Conservation (phyloP, 129 eudicot genomes). For the Chrysanthemum seticuspe region DNA sequence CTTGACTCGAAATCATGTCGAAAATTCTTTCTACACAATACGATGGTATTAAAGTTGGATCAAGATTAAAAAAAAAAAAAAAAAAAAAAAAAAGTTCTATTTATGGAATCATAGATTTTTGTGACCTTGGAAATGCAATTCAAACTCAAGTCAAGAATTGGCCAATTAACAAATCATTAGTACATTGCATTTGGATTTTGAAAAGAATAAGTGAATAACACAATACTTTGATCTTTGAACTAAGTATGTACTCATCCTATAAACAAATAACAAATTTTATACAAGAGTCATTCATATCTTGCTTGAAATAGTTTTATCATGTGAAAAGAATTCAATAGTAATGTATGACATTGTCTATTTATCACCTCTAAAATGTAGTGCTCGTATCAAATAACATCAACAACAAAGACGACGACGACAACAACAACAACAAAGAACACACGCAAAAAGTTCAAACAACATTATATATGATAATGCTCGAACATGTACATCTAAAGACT, state of each 20-base stretch:
- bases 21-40: too few species aligned
- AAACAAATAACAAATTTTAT: neutral
- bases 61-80: neutral
- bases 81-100: neutral
- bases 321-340: neutral
- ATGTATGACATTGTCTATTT: too few species aligned
- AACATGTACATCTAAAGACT: conserved; percentile 24
- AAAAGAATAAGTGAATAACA: conserved; percentile 24
- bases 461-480: neutral
- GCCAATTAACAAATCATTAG: conserved; percentile 20
- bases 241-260: neutral
- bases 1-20: too few species aligned
- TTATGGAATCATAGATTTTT: conserved; percentile 21
- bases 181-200: conserved; percentile 26
- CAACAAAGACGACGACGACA: too few species aligned
- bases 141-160: conserved; percentile 12
- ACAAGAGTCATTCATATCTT: neutral
- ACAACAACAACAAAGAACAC: too few species aligned
- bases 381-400: too few species aligned
- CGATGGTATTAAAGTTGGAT: neutral
- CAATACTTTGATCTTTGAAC: conserved; percentile 14
- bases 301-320: neutral
- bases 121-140: conserved; percentile 21
- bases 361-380: too few species aligned
- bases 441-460: neutral